Conservation (phyloP, 257 asterid genomes). For the Mitragyna speciosa region DNA sequence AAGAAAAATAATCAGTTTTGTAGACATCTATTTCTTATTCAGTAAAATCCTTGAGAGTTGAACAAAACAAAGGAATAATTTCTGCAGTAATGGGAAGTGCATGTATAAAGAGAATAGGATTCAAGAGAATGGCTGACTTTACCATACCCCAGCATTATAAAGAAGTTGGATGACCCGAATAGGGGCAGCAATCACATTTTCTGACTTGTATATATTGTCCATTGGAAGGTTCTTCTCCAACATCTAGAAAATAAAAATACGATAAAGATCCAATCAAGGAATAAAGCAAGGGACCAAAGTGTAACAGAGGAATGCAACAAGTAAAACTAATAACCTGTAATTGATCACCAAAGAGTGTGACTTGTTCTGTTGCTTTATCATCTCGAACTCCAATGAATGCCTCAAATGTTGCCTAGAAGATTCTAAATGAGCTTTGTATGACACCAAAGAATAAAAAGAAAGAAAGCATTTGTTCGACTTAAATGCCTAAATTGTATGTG, state of each 20-base stretch:
- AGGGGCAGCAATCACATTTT: slow-evolving; percentile 83
- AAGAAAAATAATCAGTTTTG: no score
- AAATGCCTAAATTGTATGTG: neutral
- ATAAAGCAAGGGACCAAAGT: neutral
- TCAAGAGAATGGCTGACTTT: no score
- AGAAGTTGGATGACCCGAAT: slow-evolving; percentile 87
- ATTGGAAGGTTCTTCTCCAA: slow-evolving; percentile 92
- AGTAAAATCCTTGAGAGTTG: neutral
- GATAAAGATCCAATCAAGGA: slow-evolving; percentile 20
- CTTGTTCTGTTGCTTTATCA: slow-evolving; percentile 86
- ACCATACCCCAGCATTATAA: slow-evolving; percentile 79
- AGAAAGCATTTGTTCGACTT: neutral
- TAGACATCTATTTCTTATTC: neutral
- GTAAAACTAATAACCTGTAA: slow-evolving; percentile 66
- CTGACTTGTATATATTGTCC: slow-evolving; percentile 76
- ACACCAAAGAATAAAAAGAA: neutral
- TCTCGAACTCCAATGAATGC: slow-evolving; percentile 88
- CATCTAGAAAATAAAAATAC: slow-evolving; percentile 44
- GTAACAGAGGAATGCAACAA: slow-evolving; percentile 21
- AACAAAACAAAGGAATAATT: neutral
- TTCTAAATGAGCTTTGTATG: slow-evolving; percentile 16
- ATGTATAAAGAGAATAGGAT: neutral
- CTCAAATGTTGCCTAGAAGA: slow-evolving; percentile 86
- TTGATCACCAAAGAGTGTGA: slow-evolving; percentile 81
- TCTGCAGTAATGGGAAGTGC: neutral